A percentile compares a stretch with the other conserved stretches of the same genome.
phyloP scores from a whole-genome alignment of 2,329 filamentous ascomycete genomes.

The Diplocarpon rosae region DNA sequence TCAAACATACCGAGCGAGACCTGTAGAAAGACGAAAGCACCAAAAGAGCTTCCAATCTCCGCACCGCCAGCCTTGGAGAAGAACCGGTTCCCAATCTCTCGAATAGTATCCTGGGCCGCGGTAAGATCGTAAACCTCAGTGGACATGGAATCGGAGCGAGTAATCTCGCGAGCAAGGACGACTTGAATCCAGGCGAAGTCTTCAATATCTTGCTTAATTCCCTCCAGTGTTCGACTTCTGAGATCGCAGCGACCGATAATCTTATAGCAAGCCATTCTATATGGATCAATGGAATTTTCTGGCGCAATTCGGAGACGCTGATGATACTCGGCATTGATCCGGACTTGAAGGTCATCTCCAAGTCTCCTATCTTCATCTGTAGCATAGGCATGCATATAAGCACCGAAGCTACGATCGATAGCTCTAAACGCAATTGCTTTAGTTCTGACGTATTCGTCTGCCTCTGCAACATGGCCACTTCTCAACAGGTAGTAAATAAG shows the following conservation, averaged over 20 bases:
- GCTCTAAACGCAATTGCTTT: constrained; percentile 75
- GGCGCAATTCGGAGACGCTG: constrained; percentile 75
- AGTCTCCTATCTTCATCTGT: constrained; percentile 66
- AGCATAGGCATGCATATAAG: constrained; percentile 78
- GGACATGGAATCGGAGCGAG: constrained; percentile 51
- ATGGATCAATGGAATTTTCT: constrained; percentile 83
- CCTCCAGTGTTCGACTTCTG: constrained; percentile 51
- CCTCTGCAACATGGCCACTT: constrained; percentile 73
- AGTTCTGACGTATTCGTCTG: constrained; percentile 72
- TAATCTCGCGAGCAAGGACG: constrained; percentile 55
- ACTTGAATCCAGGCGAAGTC: constrained; percentile 67
- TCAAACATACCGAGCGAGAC: constrained; percentile 89
- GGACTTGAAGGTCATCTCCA: constrained; percentile 67
- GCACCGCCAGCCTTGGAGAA: constrained; percentile 64
- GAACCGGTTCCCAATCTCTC: constrained; percentile 82
- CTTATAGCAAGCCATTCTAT: constrained; percentile 96
- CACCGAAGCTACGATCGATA: constrained; percentile 81
- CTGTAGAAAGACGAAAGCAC: constrained; percentile 89
- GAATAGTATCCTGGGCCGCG: constrained; percentile 67
- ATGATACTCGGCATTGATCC: constrained; percentile 82
- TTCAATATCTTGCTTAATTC: constrained; percentile 46
- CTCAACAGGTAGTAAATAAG: constrained; percentile 86
- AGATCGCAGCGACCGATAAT: constrained; percentile 74
- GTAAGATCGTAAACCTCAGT: constrained; percentile 53
- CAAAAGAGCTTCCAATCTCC: constrained; percentile 64